Base-by-base conservation (phyloP, 208 protist species). In the Acanthamoeba healyi region DNA sequence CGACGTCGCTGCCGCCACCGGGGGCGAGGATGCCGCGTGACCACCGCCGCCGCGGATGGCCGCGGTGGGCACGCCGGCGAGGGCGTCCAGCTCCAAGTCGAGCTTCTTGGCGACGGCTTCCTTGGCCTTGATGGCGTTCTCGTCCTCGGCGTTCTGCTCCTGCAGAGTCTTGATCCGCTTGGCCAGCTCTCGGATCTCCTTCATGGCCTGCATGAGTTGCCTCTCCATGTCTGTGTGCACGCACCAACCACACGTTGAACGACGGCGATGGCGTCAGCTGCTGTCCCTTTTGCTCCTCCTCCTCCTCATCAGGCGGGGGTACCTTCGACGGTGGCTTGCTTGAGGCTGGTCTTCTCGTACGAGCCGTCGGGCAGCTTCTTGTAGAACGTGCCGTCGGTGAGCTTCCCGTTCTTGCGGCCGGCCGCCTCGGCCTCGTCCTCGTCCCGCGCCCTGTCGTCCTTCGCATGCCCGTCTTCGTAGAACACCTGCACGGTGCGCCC, bases 151-250 rank as follows among this genome's bases (percentile, higher is more conserved):
- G 26, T 92, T 70, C 40, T 51, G 46, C 56, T 92, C 86, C 38
- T 92, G 86, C 14, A 92, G 56, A 5, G 46, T 92, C 86, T 92
- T 92, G 51, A 92, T 92, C 86, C 44, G 67, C 86, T 92, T 92
- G 32, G 86, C 86, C n/a, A 92, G 58, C 56, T 92, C 86, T 0
- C 86, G n/a, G 32, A 92, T 92, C 51, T 92, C 86, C 86, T 65
- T 72, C 86, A 92, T 92, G 86, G 86, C 86, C 40, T 42, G n/a
- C 46, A 72, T 51, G 34, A 92, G 86, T 32, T 51, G 46, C 86
- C 86, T 67, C 42, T 92, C 86, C 86, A 92, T 92, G 29, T 92
- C 86, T 70, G 61, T n/a, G n/a, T 61, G 54, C 54, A 22, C 22
- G 54, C 12, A 61, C 12, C 12, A 12, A 61, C 15, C 22, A 22